Evolutionary conservation across 345 rosid genomes (phyloP), one percentile per base, ranked within the genome.

Genomic region (Sapria himalayana): DNA sequence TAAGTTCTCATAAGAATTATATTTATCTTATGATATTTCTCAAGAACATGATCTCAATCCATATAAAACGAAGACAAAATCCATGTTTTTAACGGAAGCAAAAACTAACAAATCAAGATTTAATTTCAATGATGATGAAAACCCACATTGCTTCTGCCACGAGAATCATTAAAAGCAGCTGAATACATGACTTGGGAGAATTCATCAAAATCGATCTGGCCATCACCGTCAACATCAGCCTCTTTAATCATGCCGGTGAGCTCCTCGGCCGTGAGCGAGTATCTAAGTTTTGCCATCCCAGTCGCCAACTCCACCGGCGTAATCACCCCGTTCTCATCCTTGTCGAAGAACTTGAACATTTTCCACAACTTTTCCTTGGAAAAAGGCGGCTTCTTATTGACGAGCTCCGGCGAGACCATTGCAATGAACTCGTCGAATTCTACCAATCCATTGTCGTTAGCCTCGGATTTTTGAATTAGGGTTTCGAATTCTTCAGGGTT

Each of bases 151-250:
- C 12, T 22, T 76, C 64, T 78, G 47, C 49, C 57, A 89, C 85
- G 76, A 22, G 85, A 58, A 67, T 89, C 73, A 49, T 82, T 85
- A 52, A 76, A 82, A 11, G 94, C 93, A 11, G 93, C 94, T 1
- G 91, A 76, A n/a, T 68, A 73, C 43, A 89, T 79, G 3, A 94
- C 98, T 7, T 58, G 68, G 1, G 71, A 46, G 33, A 89, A 89
- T 55, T 89, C 94, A 39, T 69, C 63, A 43, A 78, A 89, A 39
- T 66, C 71, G 23, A 89, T 89, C 55, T 76, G 54, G 0, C 98
- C 98, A 21, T 89, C 94, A 0, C 98, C 98, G 14, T 89, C 94
- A 1, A 70, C 63, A 47, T 89, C 98, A 0, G 94, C 98, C 52
- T 89, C 98, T 64, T 46, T 79, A 40, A 89, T 89, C 98, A 89